These are phyloP conservation scores for Penicillium nucicola DNA, from an alignment of 495 filamentous ascomycete genomes.

Conservation along the genomic window DNA sequence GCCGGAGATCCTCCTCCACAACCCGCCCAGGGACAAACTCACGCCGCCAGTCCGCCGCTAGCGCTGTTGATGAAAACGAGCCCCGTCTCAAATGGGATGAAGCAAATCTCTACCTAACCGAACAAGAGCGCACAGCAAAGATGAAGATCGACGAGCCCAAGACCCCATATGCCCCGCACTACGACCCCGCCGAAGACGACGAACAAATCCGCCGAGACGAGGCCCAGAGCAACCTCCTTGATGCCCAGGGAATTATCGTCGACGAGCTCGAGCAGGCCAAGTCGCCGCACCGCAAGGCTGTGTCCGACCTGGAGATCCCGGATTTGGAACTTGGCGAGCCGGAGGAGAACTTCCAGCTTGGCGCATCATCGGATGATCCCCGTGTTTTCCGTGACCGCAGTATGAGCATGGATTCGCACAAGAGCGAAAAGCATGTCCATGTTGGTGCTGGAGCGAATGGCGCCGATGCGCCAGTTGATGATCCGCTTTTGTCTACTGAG, in stretches of 20 bases:
- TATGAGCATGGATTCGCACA: slow-evolving; percentile 47
- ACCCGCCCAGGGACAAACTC: slow-evolving; percentile 55
- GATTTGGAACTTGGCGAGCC: slow-evolving; percentile 92
- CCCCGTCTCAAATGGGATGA: slow-evolving; percentile 96
- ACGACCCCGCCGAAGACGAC: slow-evolving; percentile 85
- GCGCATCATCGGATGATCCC: slow-evolving; percentile 15
- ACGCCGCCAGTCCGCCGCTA: slow-evolving; percentile 63
- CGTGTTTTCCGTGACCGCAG: slow-evolving; percentile 49
- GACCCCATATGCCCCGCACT: slow-evolving; percentile 88
- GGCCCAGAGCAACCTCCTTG: slow-evolving; percentile 41
- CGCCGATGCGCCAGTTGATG: slow-evolving; percentile 52
- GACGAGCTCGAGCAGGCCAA: slow-evolving; percentile 63
- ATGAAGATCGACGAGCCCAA: slow-evolving; percentile 99
- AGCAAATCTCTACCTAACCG: slow-evolving; percentile 90
- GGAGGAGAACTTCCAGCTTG: slow-evolving; percentile 56
- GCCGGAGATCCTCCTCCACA: slow-evolving; percentile 76
- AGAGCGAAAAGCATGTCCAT: slow-evolving; percentile 69
- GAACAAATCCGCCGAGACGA: slow-evolving; percentile 56
- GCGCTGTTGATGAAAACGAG: slow-evolving; percentile 50
- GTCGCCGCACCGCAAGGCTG: slow-evolving; percentile 31
- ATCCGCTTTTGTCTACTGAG: slow-evolving; percentile 57
- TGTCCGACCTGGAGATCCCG: slow-evolving; percentile 77
- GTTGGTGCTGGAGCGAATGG: slow-evolving; percentile 64
- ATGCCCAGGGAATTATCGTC: slow-evolving; percentile 57
- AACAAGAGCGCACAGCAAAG: slow-evolving; percentile 89